Evolutionary conservation across 2,329 filamentous ascomycete genomes (phyloP), one percentile per base, ranked within the genome.

Genomic region (Madurella mycetomatis): DNA sequence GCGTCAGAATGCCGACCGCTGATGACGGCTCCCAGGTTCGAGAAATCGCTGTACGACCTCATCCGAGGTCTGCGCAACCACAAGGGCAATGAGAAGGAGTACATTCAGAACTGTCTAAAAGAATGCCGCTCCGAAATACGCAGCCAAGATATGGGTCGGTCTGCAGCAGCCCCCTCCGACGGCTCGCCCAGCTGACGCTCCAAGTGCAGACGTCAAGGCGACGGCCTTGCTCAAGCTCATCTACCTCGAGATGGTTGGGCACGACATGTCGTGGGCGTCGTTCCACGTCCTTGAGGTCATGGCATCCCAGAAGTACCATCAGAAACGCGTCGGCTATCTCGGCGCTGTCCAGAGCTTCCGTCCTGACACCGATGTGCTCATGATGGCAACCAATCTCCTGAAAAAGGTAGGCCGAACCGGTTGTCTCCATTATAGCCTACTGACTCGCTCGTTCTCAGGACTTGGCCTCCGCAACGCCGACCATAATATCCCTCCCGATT

Each of bases 271-370:
- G 2, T 99, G 94, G 94, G 94, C 94, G 4, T 92, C 92, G 12
- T 99, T 99, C 74, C 90, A 99, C 70, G 92, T 97, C 49, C 85
- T 99, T 46, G 94, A 99, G 75, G 94, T 99, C 73, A 99, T 99
- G 94, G 95, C 92, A 39, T 95, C 90, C 40, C 80, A 87, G 46
- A 97, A 96, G 70, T 95, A 95, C 70, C 82, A 91, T 62, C 92
- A 96, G 72, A 99, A 99, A 74, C 83, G 92, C 61, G 90, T 96
- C 43, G 94, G 92, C 54, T 99, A 99, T 70, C 79, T 99, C 17
- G 92, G 88, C 13, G 94, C 94, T 9, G 91, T 96, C 31, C 94
- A 99, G 77, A 97, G 88, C 76, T 99, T 96, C 72, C 84, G 92
- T 18, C 82, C 92, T 2, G 92, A 97, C 65, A 99, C 94, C 2